Evolutionary conservation across 2,329 filamentous ascomycete genomes (phyloP).

Genomic region (Pseudopithomyces maydicus): DNA sequence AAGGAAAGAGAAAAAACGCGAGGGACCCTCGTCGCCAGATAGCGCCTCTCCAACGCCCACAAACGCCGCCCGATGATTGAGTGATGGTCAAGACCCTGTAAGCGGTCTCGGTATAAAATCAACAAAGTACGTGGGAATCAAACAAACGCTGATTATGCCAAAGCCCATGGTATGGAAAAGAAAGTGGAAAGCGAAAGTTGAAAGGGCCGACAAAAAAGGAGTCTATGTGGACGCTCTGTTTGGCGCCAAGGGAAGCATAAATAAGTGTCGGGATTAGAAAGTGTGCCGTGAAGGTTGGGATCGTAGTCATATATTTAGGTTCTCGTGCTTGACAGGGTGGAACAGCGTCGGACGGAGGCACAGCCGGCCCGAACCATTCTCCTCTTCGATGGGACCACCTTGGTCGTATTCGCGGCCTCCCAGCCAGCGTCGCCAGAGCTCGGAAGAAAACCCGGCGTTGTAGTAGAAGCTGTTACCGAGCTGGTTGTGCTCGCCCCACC

Average conservation of each 20-base stretch:
- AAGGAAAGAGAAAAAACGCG: conserved; percentile 3
- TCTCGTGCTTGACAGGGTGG: conserved; percentile 57
- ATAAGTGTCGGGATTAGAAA: conserved; percentile 29
- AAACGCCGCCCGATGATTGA: conserved; percentile 42
- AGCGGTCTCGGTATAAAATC: not conserved
- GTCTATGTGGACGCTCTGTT: conserved; percentile 28
- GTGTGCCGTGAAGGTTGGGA: conserved; percentile 16
- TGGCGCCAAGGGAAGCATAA: conserved; percentile 19
- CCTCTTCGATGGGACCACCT: conserved; percentile 48
- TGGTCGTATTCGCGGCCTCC: conserved; percentile 54
- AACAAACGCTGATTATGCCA: conserved; percentile 31
- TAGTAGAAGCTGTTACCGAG: conserved; percentile 58
- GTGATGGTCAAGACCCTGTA: conserved; percentile 15
- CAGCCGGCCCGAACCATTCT: conserved; percentile 52
- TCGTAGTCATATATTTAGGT: conserved; percentile 40
- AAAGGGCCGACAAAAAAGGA: conserved; percentile 8
- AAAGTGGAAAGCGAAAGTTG: not conserved
- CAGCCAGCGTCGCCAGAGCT: conserved; percentile 56
- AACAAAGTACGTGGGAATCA: conserved; percentile 16
- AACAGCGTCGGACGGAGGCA: conserved; percentile 53
- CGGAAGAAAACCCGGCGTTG: conserved; percentile 54
- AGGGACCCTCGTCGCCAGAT: no score
- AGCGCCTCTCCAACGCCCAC: conserved; percentile 25
- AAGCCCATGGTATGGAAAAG: conserved; percentile 19
- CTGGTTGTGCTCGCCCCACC: conserved; percentile 59